Base-by-base conservation (phyloP, 768 basidiomycete species). In the Butyriboletus loyo region DNA sequence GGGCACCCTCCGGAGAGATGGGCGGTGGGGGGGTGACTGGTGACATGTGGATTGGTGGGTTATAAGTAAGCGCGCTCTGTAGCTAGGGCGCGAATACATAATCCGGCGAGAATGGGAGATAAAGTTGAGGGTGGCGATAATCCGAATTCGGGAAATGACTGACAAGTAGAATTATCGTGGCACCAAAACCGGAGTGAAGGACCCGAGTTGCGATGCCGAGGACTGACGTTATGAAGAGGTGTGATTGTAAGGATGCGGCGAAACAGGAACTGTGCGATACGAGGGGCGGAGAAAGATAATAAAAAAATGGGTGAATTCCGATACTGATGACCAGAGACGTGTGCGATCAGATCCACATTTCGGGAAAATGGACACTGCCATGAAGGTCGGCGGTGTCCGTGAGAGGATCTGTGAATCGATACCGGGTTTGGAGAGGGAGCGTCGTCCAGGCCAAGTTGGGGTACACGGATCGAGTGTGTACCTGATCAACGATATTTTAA, bases 401-500 rank as follows among this genome's bases (percentile, higher is more conserved):
- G 65, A 65, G 61, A 64, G 59, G 49, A 66, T 66, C 61, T 53
- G 61, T 54, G 50, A 52, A 58, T 48, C 48, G 42, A 52, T 46
- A 40, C 19, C 31, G 52, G 59, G 43, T 34, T 57, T 61, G 39
- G 28, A 24, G 49, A 46, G 57, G 35, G 35, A 2, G n/a, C 2
- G 49, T 47, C 32, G n/a, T 22, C 48, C n/a, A 37, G 46, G 52
- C 37, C 46, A 54, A 36, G 49, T 48, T 4, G 32, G 53, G 58
- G 48, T 21, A 8, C 28, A 43, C 42, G 36, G 28, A 42, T 39
- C 3, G 47, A 32, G 15, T 9, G 13, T 45, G 52, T 61, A 6
- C 62, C 65, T 64, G 64, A 64, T 55, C 42, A 58, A 11, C 65
- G 40, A 42, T 64, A 54, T 54, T 54, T 64, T 56, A 19, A 30